A percentile compares a stretch with the other conserved stretches of the same genome.
Conservation (phyloP, 2,329 filamentous ascomycete genomes). For the Sphaerulina vaccinii region DNA sequence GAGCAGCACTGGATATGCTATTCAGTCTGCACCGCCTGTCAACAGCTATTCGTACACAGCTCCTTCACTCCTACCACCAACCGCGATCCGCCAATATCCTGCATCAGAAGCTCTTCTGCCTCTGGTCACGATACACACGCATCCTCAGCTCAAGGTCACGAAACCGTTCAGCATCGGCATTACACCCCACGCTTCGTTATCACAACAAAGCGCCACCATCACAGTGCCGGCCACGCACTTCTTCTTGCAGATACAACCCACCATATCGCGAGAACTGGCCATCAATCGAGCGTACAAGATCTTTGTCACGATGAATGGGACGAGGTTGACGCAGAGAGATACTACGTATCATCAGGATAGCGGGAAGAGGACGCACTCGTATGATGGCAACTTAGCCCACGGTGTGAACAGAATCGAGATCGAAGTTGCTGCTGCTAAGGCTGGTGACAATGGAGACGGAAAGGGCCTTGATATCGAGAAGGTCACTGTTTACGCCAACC, state of each 20-base stretch:
- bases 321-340: constrained; percentile 54
- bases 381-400: constrained; percentile 68
- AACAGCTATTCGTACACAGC: constrained; percentile 35
- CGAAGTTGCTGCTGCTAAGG: constrained; percentile 65
- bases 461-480: constrained; percentile 68
- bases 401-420: constrained; percentile 78
- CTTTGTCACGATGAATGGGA: constrained; percentile 69
- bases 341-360: constrained; percentile 43
- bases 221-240: constrained; percentile 66
- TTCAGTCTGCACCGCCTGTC: constrained; percentile 17
- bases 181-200: constrained; percentile 62
- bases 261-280: constrained; percentile 57
- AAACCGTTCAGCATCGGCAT: constrained; percentile 64
- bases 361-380: constrained; percentile 60
- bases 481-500: constrained; percentile 71
- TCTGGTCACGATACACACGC: constrained; percentile 64
- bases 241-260: constrained; percentile 69
- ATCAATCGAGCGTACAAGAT: constrained; percentile 72
- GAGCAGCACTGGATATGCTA: constrained; percentile 32
- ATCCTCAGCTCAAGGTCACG: constrained; percentile 58
- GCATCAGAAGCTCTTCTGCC: constrained; percentile 64
- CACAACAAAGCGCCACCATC: constrained; percentile 71
- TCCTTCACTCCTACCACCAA: constrained; percentile 40
- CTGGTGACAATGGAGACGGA: constrained; percentile 39
- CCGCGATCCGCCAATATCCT: constrained; percentile 32